phyloP scores from a whole-genome alignment of 2,329 filamentous ascomycete species.

The Calonectria ilicicola region DNA sequence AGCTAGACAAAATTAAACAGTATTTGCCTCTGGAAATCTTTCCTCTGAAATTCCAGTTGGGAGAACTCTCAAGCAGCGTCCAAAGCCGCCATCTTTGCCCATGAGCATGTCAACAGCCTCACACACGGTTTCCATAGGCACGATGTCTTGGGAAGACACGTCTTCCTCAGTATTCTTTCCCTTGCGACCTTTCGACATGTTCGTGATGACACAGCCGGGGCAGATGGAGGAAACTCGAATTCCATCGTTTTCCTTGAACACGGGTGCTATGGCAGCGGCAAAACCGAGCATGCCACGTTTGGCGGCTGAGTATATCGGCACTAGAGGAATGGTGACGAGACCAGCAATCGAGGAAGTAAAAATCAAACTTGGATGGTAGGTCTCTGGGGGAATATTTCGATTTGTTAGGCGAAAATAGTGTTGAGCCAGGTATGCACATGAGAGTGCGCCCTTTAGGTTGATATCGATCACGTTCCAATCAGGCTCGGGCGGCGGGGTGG shows the following conservation, averaged over 20 bases:
- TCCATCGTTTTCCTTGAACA: neutral
- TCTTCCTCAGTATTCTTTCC: too few species aligned
- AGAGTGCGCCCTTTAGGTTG: neutral
- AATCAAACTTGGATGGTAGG: neutral
- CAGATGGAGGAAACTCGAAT: neutral
- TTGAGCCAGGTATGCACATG: neutral
- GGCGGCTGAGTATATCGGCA: neutral
- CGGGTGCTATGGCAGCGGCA: neutral
- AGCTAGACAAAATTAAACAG: neutral
- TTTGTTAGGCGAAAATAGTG: neutral
- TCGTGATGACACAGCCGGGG: neutral
- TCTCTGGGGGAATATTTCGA: neutral
- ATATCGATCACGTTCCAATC: neutral
- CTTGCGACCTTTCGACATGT: neutral
- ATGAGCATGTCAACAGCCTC: neutral
- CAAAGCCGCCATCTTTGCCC: neutral
- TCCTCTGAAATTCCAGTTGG: neutral
- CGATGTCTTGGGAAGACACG: neutral
- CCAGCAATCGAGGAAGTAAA: neutral
- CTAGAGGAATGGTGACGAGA: neutral
- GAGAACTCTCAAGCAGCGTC: neutral
- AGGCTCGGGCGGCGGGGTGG: neutral
- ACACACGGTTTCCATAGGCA: neutral
- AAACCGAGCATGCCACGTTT: neutral
- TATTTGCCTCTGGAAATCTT: neutral